These are phyloP conservation scores for Metschnikowia colocasiae DNA, from an alignment of 805 yeast species.

Conservation along the genomic window DNA sequence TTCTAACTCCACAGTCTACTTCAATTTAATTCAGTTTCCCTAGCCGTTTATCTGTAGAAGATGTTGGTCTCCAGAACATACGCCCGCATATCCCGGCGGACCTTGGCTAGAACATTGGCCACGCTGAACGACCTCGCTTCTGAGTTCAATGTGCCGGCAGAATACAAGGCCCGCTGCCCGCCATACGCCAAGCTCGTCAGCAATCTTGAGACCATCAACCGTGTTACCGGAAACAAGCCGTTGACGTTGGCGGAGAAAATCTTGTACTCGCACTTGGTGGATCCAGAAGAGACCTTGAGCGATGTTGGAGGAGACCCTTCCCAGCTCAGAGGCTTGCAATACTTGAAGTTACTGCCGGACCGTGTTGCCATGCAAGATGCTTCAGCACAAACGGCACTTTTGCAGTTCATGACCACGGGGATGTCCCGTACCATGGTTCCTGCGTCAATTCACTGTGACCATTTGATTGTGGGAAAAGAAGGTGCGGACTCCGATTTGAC, in stretches of 20 bases:
- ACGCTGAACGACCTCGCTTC: conserved; percentile 24
- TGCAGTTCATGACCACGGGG: conserved; percentile 97
- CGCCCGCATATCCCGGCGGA: conserved; percentile 8
- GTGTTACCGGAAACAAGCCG: conserved; percentile 64
- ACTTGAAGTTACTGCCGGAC: conserved; percentile 91
- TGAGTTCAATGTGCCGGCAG: conserved; percentile 48
- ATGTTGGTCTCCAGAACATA: conserved; percentile 18
- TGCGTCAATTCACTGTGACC: conserved; percentile 96
- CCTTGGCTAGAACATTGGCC: conserved; percentile 27
- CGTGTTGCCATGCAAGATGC: conserved; percentile 99
- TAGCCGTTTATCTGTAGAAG: not conserved
- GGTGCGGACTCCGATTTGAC: conserved; percentile 85
- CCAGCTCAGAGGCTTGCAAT: conserved; percentile 78
- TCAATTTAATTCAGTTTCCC: not conserved
- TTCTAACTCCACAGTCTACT: not conserved
- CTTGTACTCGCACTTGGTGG: conserved; percentile 84
- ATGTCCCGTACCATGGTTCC: conserved; percentile 86
- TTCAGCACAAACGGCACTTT: conserved; percentile 98
- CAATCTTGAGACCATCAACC: conserved; percentile 61
- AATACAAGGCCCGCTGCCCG: conserved; percentile 70
- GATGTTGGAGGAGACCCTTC: conserved; percentile 44
- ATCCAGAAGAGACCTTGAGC: conserved; percentile 78
- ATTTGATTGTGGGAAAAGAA: conserved; percentile 92
- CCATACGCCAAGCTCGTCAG: conserved; percentile 75
- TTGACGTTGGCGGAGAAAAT: conserved; percentile 93